Evolutionary conservation across 495 filamentous ascomycete genomes (phyloP).

Genomic region (Cercophora newfieldiana): DNA sequence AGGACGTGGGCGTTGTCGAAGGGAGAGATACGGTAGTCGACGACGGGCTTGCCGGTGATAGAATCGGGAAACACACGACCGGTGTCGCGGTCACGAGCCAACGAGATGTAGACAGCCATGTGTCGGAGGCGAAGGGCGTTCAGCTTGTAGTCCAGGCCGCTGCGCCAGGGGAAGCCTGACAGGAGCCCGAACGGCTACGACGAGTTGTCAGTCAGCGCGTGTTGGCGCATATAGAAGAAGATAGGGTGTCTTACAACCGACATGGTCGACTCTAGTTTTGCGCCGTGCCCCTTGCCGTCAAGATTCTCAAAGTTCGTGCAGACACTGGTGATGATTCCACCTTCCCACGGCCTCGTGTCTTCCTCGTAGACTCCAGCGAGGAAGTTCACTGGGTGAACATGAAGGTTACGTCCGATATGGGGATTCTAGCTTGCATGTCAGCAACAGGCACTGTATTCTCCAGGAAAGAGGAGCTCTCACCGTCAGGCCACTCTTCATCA

Average conservation of each 20-base stretch:
- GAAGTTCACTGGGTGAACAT: constrained; percentile 73
- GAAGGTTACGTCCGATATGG: constrained; percentile 82
- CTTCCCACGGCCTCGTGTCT: constrained; percentile 76
- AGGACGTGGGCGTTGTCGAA: constrained; percentile 70
- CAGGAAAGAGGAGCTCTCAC: constrained; percentile 30
- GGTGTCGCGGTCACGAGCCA: constrained; percentile 69
- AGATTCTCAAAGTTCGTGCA: constrained; percentile 79
- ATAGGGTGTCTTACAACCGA: constrained; percentile 51
- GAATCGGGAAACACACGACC: constrained; percentile 78
- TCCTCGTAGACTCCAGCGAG: constrained; percentile 64
- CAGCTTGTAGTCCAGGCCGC: constrained; percentile 68
- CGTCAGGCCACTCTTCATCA: constrained; percentile 68
- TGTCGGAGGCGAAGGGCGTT: constrained; percentile 60
- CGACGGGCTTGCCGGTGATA: constrained; percentile 56
- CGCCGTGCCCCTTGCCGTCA: constrained; percentile 79
- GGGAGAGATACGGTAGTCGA: constrained; percentile 67
- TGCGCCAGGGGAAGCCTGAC: constrained; percentile 60
- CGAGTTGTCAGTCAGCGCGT: background rate
- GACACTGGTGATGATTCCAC: constrained; percentile 64
- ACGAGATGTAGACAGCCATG: constrained; percentile 65
- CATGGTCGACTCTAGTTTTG: constrained; percentile 69
- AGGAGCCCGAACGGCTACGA: constrained; percentile 43
- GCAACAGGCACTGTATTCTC: background rate
- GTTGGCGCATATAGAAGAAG: background rate
- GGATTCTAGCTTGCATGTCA: constrained; percentile 56